Base-by-base conservation (phyloP, 164 flowering plant species). In the Chimonanthus salicifolius region DNA sequence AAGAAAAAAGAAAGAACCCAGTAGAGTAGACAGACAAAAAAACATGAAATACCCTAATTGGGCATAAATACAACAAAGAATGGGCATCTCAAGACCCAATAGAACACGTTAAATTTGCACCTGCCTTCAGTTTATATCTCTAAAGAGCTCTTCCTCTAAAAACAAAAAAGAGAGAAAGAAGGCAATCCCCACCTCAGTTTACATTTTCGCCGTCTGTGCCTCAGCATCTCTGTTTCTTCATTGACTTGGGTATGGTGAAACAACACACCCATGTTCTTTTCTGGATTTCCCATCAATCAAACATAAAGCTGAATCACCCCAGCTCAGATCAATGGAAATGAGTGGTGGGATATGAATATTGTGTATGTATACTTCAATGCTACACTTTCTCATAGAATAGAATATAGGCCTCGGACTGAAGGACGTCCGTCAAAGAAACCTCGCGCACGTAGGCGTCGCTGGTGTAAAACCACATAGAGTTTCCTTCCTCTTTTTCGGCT, bases 371-470 rank as follows among this genome's bases (percentile, higher is more conserved):
- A 43, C 43, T 46, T 43, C 47, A 43, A 9, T 66, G 13, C 68
- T 65, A 72, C 15, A 72, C 44, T 76, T 75, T 80, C 75, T 91
- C 92, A 70, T 96, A 96, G 71, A 96, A 96, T 58, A 96, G 81
- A 50, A 96, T 86, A 83, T 96, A 96, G 33, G 99, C 99, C 75
- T 96, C 97, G 20, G 84, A 77, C 0, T 83, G 80, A 68, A 96
- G 93, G 62, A 96, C 98, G 74, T 88, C 90, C 21, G 88, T 85
- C 15, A 94, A 69, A 13, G 92, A 78, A 73, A 73, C 87, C 82
- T 89, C 83, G 45, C 87, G 88, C 7, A 94, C 90, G 73, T 83
- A 45, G 0, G 84, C 74, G 83, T 96, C 99, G 71, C 98, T 96
- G 15, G 81, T 85, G 65, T 92, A 83, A 79, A 88, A 92, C 98